A percentile compares a stretch with the other conserved stretches of the same genome.
These are phyloP conservation scores for Circinella minor DNA, from an alignment of 371 early-diverging fungal species.

Conservation along the genomic window DNA sequence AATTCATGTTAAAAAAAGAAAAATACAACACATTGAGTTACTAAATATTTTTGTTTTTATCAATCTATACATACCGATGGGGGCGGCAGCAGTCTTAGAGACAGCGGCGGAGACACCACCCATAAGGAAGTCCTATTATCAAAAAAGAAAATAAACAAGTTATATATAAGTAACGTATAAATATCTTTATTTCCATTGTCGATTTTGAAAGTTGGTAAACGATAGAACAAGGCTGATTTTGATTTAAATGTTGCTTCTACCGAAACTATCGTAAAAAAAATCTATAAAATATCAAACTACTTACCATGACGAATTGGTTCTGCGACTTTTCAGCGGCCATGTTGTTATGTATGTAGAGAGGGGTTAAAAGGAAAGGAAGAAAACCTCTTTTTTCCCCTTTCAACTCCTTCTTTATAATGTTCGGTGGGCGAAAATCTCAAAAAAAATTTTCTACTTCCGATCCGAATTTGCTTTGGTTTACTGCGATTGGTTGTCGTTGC, in stretches of 20 bases:
- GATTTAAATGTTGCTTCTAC: background rate
- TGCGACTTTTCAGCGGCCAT: conserved; percentile 20
- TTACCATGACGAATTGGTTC: conserved; percentile 57
- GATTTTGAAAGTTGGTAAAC: too few species aligned
- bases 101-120: conserved; percentile 91
- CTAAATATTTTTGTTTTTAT: background rate
- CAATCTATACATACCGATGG: conserved; percentile 27
- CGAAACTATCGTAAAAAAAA: background rate
- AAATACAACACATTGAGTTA: too few species aligned
- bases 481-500: conserved; percentile 3
- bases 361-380: conserved; percentile 13
- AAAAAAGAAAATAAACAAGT: background rate
- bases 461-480: background rate
- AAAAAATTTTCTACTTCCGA: background rate
- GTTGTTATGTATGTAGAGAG: conserved; percentile 14
- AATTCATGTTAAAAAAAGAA: background rate
- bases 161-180: too few species aligned
- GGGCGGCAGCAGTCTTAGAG: conserved; percentile 93
- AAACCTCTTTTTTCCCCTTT: background rate
- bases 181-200: too few species aligned
- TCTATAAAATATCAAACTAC: conserved; percentile 15
- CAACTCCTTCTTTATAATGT: conserved; percentile 9
- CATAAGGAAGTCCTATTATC: conserved; percentile 56
- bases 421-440: conserved; percentile 35
- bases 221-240: too few species aligned